Evolutionary conservation across 345 rosid genomes (phyloP).

Genomic region (Adansonia digitata): DNA sequence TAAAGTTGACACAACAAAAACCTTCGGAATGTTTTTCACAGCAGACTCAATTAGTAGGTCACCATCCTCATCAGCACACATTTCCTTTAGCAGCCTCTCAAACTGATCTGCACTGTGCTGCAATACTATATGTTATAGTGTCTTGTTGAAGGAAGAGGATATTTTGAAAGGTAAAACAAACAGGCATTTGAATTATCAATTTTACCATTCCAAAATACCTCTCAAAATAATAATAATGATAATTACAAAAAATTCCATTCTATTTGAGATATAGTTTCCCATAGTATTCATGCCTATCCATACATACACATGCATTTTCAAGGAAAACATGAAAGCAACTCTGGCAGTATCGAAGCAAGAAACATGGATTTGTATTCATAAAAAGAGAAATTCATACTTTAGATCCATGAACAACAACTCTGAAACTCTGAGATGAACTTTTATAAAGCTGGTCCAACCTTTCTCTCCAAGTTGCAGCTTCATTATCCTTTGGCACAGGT

Average conservation of each 20-base stretch:
- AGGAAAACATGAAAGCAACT: not conserved
- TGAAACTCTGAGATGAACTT: conserved; percentile 95
- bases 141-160: conserved; percentile 18
- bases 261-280: too few relatives aligned
- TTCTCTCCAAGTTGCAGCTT: conserved; percentile 98
- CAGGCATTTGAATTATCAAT: not conserved
- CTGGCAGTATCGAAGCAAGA: not conserved
- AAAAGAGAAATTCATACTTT: conserved; percentile 47
- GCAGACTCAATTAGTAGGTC: too few relatives aligned
- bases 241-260: not conserved
- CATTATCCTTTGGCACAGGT: conserved; percentile 86
- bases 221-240: not conserved
- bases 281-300: too few relatives aligned
- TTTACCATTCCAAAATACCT: not conserved
- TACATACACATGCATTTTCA: not conserved
- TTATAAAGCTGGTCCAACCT: conserved; percentile 92
- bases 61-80: too few relatives aligned
- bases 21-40: conserved; percentile 86
- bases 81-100: conserved; percentile 84
- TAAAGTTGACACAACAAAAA: conserved; percentile 85
- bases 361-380: not conserved
- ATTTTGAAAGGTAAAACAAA: not conserved
- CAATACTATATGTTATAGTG: conserved; percentile 38
- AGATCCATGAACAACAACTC: conserved; percentile 98
- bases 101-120: conserved; percentile 99